Evolutionary conservation across 73 alveolate genomes (phyloP).

Genomic region (Stentor roeselii): DNA sequence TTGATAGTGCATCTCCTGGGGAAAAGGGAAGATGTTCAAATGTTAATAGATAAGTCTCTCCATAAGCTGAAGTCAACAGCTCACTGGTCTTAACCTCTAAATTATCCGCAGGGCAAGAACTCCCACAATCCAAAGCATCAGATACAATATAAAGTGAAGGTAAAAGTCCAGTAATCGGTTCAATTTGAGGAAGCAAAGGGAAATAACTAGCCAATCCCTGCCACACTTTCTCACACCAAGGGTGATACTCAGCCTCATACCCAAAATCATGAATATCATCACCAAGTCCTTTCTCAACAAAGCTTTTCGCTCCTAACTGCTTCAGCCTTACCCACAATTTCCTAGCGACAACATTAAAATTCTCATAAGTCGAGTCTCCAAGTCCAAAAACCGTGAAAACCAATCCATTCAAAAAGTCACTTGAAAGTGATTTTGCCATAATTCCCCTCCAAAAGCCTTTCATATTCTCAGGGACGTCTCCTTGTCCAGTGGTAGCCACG

Average conservation of each 20-base stretch:
- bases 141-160: background rate
- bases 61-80: background rate
- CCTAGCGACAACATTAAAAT: constrained; percentile 80
- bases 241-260: constrained; percentile 76
- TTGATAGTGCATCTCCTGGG: constrained; percentile 6
- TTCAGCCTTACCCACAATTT: constrained; percentile 64
- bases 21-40: background rate
- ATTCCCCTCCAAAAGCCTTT: constrained; percentile 64
- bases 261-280: constrained; percentile 83
- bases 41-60: background rate
- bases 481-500: constrained; percentile 81
- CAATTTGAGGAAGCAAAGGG: background rate
- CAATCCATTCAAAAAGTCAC: constrained; percentile 48
- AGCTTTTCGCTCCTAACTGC: constrained; percentile 63
- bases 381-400: constrained; percentile 82
- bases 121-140: background rate
- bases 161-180: background rate
- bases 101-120: background rate
- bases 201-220: background rate
- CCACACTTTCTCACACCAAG: constrained; percentile 58
- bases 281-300: constrained; percentile 65
- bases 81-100: background rate
- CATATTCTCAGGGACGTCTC: constrained; percentile 74
- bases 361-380: constrained; percentile 84
- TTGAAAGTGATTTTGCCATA: constrained; percentile 64